Conservation (phyloP, 2,329 filamentous ascomycete genomes). For the Chaetomium globosum region DNA sequence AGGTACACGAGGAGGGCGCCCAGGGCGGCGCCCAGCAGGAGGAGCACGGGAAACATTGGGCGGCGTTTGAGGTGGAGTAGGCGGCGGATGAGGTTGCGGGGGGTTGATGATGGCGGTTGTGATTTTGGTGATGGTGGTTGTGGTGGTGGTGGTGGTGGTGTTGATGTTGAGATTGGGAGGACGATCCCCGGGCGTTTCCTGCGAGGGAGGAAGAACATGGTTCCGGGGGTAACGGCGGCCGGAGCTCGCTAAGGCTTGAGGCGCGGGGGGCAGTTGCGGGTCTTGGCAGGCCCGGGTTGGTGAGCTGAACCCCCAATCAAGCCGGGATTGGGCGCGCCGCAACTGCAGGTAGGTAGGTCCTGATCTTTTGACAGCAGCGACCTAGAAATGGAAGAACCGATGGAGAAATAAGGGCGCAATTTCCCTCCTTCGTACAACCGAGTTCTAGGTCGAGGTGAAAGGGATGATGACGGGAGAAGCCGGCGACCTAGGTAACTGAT, state of each 20-base stretch:
- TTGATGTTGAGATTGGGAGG: conserved; percentile 9
- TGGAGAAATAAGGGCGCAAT: neutral
- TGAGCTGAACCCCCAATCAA: neutral
- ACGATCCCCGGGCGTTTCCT: conserved; percentile 4
- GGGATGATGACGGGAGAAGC: neutral
- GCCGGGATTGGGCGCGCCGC: neutral
- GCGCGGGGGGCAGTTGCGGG: neutral
- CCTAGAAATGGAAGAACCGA: neutral
- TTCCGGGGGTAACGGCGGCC: neutral
- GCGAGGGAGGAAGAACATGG: conserved; percentile 10
- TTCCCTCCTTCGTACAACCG: neutral
- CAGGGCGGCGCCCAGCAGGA: conserved; percentile 44
- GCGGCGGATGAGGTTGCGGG: neutral
- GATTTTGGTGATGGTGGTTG: too few species aligned
- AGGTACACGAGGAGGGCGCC: conserved; percentile 48
- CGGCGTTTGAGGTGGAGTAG: neutral
- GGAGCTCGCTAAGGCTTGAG: neutral
- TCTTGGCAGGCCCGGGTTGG: neutral
- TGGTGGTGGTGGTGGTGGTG: neutral
- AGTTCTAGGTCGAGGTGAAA: neutral
- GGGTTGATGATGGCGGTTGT: neutral
- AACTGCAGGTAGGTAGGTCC: too few species aligned
- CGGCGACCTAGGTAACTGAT: neutral
- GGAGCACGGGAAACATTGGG: conserved; percentile 46
- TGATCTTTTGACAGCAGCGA: neutral